Base-by-base conservation (phyloP, 257 asterid genomes). In the Gynochthodes officinalis region DNA sequence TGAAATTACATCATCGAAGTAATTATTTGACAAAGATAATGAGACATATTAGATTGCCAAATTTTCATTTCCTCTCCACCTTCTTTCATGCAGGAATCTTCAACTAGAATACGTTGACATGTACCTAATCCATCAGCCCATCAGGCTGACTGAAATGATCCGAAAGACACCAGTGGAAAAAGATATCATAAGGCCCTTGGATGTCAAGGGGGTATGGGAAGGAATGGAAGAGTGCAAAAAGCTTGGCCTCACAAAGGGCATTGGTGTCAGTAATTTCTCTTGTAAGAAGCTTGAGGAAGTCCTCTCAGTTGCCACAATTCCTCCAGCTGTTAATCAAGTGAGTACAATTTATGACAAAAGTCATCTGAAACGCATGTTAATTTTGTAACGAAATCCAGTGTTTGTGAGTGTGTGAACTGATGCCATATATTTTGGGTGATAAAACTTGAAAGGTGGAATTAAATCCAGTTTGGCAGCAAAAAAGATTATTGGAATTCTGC, bases 181-280 rank as follows among this genome's bases (percentile, higher is more conserved):
- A 25, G 89, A 81, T 19, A 74, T 75, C 13, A 52, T 90, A 28
- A 53, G 52, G 64, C 73, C 76, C 4, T 37, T 86, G 57, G 92
- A 90, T 67, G 30, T 86, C 14, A 79, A 79, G 66, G 90, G 88
- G 0, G 89, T 60, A 9, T 90, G 96, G 96, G 84, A 79, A 81
- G 86, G 75, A 25, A 88, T 90, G 96, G 96, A 90, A 77, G 88
- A 85, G 73, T 85, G 92, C 73, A 64, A 68, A 61, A 79, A 72
- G 4, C 81, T 85, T 46, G 96, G 95, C 46, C 84, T 88, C 42
- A 70, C 95, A 4, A 86, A 85, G 73, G 91, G 78, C n/a, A 87
- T 90, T 28, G 95, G 95, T 27, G 88, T 90, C 13, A 86, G 96
- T 55, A 90, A 90, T 79, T 88, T 88, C 83, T 77, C 90, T 25